Evolutionary conservation across 169 alveolate species (phyloP).

Genomic region (Babesia sp.): DNA sequence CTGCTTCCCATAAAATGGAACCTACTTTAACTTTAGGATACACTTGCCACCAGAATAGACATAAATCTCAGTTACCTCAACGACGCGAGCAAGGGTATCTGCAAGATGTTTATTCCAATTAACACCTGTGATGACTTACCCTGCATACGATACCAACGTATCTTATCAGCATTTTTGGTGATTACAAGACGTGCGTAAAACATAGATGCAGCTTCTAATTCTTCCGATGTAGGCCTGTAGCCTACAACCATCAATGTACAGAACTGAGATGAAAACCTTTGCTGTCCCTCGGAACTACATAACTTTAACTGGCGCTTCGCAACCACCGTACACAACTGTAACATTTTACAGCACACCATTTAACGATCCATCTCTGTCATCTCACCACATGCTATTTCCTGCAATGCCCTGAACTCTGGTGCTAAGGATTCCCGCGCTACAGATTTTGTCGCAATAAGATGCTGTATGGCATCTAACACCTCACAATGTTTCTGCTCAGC

Average conservation of each 20-base stretch:
- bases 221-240: conserved; percentile 14
- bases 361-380: conserved; percentile 12
- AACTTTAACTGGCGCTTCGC: conserved; percentile 14
- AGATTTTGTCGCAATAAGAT: neutral
- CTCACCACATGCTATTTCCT: neutral
- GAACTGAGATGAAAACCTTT: neutral
- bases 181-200: conserved; percentile 9
- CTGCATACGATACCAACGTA: conserved; percentile 25
- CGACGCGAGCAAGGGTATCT: conserved; percentile 34
- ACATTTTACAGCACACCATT: neutral
- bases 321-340: neutral
- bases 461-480: conserved; percentile 3
- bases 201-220: conserved; percentile 13
- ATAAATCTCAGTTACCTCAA: conserved; percentile 18
- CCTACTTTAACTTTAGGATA: conserved; percentile 31
- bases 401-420: neutral
- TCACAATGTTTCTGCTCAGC: neutral
- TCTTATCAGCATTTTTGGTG: conserved; percentile 12
- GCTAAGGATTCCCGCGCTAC: neutral
- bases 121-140: neutral
- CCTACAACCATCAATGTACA: neutral
- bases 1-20: neutral
- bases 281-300: conserved; percentile 16
- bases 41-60: conserved; percentile 23
- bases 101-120: neutral